Evolutionary conservation across 2,329 filamentous ascomycete genomes (phyloP).

Genomic region (Septoria linicola): DNA sequence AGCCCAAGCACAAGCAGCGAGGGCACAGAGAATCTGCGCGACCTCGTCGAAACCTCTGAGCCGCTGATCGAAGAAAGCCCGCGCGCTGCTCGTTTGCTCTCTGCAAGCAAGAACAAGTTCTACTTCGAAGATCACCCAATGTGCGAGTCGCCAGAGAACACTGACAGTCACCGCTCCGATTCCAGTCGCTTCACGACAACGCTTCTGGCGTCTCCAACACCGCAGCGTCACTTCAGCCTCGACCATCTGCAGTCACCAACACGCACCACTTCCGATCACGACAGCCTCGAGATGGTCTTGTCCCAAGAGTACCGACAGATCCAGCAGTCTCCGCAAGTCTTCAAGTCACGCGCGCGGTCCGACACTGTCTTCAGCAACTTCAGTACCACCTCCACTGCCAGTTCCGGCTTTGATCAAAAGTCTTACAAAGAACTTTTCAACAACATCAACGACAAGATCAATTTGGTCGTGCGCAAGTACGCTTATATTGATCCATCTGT

Average conservation of each 20-base stretch:
- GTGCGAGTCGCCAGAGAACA: background rate
- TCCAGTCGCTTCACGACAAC: background rate
- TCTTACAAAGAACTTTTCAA: conserved; percentile 13
- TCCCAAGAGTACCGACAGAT: background rate
- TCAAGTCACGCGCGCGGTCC: background rate
- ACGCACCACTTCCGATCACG: background rate
- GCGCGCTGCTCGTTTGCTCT: conserved; percentile 2
- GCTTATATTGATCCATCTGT: background rate
- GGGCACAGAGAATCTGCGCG: background rate
- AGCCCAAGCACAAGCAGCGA: background rate
- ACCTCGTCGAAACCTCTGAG: conserved; percentile 10
- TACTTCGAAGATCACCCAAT: background rate
- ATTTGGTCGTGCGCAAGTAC: background rate
- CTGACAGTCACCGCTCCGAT: background rate
- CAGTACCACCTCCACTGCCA: conserved; percentile 1
- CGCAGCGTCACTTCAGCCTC: background rate
- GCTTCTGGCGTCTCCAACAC: background rate
- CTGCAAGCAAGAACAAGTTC: conserved; percentile 1
- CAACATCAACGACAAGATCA: conserved; percentile 10
- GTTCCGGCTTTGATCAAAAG: conserved; percentile 5
- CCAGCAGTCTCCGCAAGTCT: background rate
- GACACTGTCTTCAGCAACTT: background rate
- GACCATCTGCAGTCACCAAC: background rate
- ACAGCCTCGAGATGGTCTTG: background rate
- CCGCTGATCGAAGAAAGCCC: conserved; percentile 7